Evolutionary conservation across 768 basidiomycete genomes (phyloP).

Genomic region (Psilocybe cyanescens): DNA sequence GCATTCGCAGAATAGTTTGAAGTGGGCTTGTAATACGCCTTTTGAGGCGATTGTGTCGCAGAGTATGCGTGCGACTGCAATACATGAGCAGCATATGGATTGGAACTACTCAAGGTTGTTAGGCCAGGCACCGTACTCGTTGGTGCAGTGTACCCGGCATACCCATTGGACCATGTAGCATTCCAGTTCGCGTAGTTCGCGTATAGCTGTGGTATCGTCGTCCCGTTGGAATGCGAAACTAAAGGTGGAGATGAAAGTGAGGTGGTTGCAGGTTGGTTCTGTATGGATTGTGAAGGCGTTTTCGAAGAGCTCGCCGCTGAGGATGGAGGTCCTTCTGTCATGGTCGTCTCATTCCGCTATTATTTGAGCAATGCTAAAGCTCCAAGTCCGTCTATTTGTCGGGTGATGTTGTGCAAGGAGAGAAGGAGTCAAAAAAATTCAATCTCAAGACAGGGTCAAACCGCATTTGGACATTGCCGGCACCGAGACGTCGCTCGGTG

Average conservation of each 20-base stretch:
- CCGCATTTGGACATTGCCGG: conserved; percentile 7
- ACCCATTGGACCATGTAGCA: background rate
- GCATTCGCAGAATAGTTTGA: conserved; percentile 2
- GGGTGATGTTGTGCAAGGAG: background rate
- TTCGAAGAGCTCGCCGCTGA: conserved; percentile 23
- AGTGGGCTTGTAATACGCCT: conserved; percentile 4
- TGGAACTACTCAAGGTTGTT: background rate
- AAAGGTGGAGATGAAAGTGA: background rate
- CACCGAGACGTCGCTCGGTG: background rate
- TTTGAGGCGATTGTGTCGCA: conserved; percentile 1
- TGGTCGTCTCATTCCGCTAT: conserved; percentile 9
- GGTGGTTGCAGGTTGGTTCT: background rate
- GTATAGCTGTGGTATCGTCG: background rate
- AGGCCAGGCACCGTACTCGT: too few species aligned
- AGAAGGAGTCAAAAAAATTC: conserved; percentile 1
- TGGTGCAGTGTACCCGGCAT: background rate
- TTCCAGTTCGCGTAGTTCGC: background rate
- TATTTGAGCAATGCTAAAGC: background rate
- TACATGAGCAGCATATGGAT: conserved; percentile 13
- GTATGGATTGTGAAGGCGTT: background rate
- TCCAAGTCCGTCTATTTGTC: background rate
- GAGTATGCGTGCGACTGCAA: conserved; percentile 1
- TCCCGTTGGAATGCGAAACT: background rate
- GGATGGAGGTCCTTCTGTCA: conserved; percentile 22
- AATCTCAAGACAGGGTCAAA: background rate